Percentiles rank a stretch among this genome's conserved stretches.
Evolutionary conservation across 108 stramenopile species (phyloP).

Genomic region (Fistulifera solaris): DNA sequence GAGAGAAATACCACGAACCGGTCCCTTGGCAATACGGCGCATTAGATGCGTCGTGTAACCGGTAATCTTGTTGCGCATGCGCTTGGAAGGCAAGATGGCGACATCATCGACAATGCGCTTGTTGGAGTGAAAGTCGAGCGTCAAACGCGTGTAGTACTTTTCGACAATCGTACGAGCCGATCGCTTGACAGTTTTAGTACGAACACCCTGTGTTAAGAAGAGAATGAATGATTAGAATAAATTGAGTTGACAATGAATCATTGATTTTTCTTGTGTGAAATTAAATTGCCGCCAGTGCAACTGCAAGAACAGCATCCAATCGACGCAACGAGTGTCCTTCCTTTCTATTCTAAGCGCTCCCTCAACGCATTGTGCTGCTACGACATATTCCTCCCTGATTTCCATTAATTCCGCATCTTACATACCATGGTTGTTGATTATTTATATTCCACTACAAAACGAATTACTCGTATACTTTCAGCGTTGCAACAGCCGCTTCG

Average conservation of each 20-base stretch:
- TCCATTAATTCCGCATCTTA: no score
- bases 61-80: constrained; percentile 99
- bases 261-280: no score
- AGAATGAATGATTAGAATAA: neutral
- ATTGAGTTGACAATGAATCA: no score
- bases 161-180: constrained; percentile 98
- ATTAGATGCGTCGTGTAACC: constrained; percentile 99
- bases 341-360: neutral
- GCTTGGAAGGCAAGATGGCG: constrained; percentile 97
- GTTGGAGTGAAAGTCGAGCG: constrained; percentile 99
- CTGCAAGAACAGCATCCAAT: no score
- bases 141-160: constrained; percentile 99
- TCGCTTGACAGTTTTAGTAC: constrained; percentile 99
- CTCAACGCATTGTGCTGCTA: neutral
- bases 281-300: no score
- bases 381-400: no score
- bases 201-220: constrained; percentile 81
- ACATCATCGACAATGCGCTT: constrained; percentile 97
- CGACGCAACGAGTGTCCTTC: neutral
- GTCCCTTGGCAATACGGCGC: constrained; percentile 99
- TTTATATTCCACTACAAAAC: no score
- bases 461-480: no score
- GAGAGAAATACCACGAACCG: constrained; percentile 97
- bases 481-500: no score
- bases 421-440: no score